These are phyloP conservation scores for Penicillium cinerascens DNA, from an alignment of 495 filamentous ascomycete genomes.

Conservation along the genomic window DNA sequence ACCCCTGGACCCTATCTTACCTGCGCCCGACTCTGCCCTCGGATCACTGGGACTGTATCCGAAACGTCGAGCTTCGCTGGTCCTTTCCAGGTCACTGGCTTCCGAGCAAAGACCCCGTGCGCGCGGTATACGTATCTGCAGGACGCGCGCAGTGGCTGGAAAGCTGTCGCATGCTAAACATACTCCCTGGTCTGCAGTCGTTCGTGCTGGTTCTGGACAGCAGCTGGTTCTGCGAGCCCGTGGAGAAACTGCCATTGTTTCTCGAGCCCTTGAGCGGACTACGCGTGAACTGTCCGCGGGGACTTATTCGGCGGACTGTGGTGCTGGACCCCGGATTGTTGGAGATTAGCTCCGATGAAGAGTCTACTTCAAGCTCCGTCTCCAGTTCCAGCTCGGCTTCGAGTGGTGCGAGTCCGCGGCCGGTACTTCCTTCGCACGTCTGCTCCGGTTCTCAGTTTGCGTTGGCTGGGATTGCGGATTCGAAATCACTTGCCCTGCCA, in stretches of 20 bases:
- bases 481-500: neutral
- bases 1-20: conserved; percentile 45
- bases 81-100: conserved; percentile 47
- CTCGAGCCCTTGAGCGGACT: conserved; percentile 37
- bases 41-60: conserved; percentile 34
- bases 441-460: neutral
- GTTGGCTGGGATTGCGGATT: neutral
- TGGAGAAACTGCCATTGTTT: conserved; percentile 41
- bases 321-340: neutral
- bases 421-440: neutral
- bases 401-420: neutral
- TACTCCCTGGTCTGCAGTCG: conserved; percentile 24
- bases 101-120: conserved; percentile 46
- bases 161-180: conserved; percentile 31
- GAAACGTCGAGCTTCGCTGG: conserved; percentile 41
- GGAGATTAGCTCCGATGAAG: conserved; percentile 6
- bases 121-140: conserved; percentile 40
- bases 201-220: conserved; percentile 39
- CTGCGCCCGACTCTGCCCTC: conserved; percentile 37
- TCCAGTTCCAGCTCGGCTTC: neutral
- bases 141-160: conserved; percentile 43
- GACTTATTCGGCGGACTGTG: neutral
- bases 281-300: conserved; percentile 5
- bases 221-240: conserved; percentile 43
- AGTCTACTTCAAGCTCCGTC: neutral